Evolutionary conservation across 805 yeast genomes (phyloP).

Genomic region (Saccharomycopsis fibuligera): DNA sequence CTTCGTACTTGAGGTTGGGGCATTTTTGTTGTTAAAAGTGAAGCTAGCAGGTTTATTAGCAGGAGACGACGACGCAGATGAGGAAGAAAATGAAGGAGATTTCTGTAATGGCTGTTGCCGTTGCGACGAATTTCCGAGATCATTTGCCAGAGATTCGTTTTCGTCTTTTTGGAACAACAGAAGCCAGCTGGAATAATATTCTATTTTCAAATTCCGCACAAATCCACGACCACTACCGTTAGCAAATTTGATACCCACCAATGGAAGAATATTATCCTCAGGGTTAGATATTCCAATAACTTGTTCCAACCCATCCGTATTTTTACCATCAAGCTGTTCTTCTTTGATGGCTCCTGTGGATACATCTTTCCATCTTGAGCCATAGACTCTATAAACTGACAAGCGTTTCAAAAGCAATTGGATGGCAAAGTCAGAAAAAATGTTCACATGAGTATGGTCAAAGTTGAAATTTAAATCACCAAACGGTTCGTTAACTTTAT

Average conservation of each 20-base stretch:
- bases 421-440: slow-evolving; percentile 8
- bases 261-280: slow-evolving; percentile 33
- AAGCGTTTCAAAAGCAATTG: slow-evolving; percentile 15
- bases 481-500: slow-evolving; percentile 1
- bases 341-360: neutral
- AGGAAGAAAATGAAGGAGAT: neutral
- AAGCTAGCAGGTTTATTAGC: neutral
- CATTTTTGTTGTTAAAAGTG: neutral
- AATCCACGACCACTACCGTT: slow-evolving; percentile 35
- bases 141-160: slow-evolving; percentile 6
- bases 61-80: slow-evolving; percentile 13
- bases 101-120: neutral
- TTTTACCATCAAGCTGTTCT: slow-evolving; percentile 9
- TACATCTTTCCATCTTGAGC: neutral
- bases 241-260: slow-evolving; percentile 34
- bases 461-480: slow-evolving; percentile 10
- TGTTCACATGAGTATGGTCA: slow-evolving; percentile 3
- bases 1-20: slow-evolving; percentile 18
- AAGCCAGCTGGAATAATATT: slow-evolving; percentile 60
- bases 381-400: slow-evolving; percentile 19
- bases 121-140: too few relatives aligned
- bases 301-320: slow-evolving; percentile 24
- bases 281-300: slow-evolving; percentile 31
- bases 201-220: slow-evolving; percentile 42
- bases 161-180: slow-evolving; percentile 30